These are phyloP conservation scores for Jackrogersella multiformis DNA, from an alignment of 495 filamentous ascomycete genomes.

Conservation along the genomic window DNA sequence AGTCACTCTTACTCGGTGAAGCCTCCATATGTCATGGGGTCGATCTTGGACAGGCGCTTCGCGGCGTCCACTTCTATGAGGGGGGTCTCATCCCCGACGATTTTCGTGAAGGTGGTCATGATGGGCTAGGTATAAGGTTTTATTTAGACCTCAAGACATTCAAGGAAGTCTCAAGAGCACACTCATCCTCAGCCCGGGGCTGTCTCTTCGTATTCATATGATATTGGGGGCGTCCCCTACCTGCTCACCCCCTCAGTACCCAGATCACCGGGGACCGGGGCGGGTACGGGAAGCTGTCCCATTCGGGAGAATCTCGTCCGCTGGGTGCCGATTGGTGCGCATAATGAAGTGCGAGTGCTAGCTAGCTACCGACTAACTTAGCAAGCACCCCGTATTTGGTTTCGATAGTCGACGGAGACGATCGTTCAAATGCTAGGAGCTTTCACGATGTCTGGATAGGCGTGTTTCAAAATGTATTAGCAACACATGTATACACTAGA, in stretches of 20 bases:
- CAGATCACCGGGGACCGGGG: conserved; percentile 17
- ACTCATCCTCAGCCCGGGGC: not conserved
- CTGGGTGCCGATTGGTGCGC: conserved; percentile 41
- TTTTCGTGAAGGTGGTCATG: conserved; percentile 77
- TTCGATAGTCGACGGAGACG: conserved; percentile 2
- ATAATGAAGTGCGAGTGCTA: conserved; percentile 16
- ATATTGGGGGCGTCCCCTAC: no score
- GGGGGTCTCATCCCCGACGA: conserved; percentile 64
- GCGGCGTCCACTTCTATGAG: conserved; percentile 68
- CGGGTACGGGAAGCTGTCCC: conserved; percentile 23
- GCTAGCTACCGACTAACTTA: no score
- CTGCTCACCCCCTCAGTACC: conserved; percentile 14
- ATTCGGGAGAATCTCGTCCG: conserved; percentile 43
- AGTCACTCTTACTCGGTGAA: conserved; percentile 70
- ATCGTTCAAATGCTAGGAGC: not conserved
- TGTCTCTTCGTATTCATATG: conserved; percentile 20
- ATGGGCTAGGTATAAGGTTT: conserved; percentile 15
- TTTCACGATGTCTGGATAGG: not conserved
- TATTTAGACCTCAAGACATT: not conserved
- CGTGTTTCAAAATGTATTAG: not conserved
- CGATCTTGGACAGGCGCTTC: conserved; percentile 72
- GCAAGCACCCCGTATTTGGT: not conserved
- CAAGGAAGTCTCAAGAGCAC: not conserved
- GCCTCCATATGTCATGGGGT: conserved; percentile 77
- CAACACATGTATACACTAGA: not conserved